Percentiles rank a stretch among this genome's conserved stretches.
Conservation (phyloP, 805 yeast genomes). For the Yarrowia osloensis region DNA sequence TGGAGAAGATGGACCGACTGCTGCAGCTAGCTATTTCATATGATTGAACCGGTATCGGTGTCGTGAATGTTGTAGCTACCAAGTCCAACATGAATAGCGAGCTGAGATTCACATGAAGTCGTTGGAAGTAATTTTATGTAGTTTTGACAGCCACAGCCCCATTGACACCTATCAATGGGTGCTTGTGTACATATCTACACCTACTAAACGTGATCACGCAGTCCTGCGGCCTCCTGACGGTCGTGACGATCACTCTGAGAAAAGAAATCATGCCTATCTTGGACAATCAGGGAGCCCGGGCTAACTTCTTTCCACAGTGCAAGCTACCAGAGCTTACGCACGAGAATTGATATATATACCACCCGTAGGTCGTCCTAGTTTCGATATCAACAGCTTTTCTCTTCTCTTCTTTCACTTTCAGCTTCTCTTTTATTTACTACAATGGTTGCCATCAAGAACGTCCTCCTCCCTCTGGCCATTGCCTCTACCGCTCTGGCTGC, state of each 20-base stretch:
- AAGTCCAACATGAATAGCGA: not conserved
- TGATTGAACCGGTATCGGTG: not conserved
- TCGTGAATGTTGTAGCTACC: not conserved
- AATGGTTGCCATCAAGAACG: slow-evolving; percentile 20
- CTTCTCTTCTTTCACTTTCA: not conserved
- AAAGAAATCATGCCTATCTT: slow-evolving; percentile 20
- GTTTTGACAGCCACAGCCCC: not conserved
- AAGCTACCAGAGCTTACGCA: not conserved
- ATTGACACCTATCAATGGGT: not conserved
- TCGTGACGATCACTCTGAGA: not conserved
- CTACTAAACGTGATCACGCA: not conserved
- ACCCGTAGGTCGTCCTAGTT: not conserved
- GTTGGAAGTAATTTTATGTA: not conserved
- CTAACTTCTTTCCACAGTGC: not conserved
- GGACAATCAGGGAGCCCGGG: slow-evolving; percentile 11
- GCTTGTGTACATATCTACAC: not conserved
- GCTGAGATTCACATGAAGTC: not conserved
- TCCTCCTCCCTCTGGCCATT: slow-evolving; percentile 19
- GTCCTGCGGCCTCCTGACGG: slow-evolving; percentile 18
- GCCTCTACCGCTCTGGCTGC: slow-evolving; percentile 7
- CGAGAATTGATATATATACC: not conserved
- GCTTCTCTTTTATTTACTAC: not conserved
- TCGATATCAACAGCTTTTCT: not conserved
- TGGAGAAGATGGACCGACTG: slow-evolving; percentile 2
- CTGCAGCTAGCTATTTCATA: not conserved